A percentile compares a stretch with the other conserved stretches of the same genome.
phyloP scores from a whole-genome alignment of 179 eudicot species.

The Corrigiola litoralis region DNA sequence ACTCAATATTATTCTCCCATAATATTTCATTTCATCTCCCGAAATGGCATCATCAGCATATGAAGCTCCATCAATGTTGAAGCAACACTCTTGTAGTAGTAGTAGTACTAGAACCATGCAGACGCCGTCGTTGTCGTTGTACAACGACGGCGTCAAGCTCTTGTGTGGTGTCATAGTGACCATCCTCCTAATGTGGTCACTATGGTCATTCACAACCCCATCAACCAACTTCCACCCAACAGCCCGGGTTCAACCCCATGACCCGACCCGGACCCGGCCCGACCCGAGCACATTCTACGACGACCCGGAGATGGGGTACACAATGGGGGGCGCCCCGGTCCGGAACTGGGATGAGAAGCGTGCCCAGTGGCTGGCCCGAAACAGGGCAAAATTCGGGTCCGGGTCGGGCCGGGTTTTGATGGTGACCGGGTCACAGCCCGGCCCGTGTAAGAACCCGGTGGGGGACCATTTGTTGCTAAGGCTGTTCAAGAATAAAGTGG shows the following conservation, averaged over 20 bases:
- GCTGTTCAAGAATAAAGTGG: constrained; percentile 40
- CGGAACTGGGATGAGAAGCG: constrained; percentile 40
- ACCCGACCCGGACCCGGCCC: constrained; percentile 28
- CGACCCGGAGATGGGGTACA: constrained; percentile 29
- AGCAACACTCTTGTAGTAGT: too few relatives aligned
- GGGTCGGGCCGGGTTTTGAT: constrained; percentile 22
- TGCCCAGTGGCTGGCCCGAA: constrained; percentile 20
- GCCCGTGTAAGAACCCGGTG: constrained; percentile 23
- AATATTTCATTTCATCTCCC: too few relatives aligned
- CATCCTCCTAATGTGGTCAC: constrained; percentile 46
- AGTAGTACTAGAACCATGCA: too few relatives aligned
- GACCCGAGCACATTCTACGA: constrained; percentile 41
- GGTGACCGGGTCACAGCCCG: constrained; percentile 44
- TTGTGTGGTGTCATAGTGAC: constrained; percentile 37
- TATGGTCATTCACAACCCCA: constrained; percentile 42
- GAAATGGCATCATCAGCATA: too few relatives aligned
- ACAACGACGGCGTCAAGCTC: constrained; percentile 26
- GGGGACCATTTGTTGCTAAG: constrained; percentile 34
- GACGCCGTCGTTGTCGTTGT: constrained; percentile 32
- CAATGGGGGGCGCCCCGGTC: constrained; percentile 19
- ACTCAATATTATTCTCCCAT: too few relatives aligned
- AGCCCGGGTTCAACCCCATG: constrained; percentile 7
- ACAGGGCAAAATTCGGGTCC: constrained; percentile 14
- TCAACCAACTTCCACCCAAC: constrained; percentile 11
- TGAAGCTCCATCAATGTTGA: too few relatives aligned